These are phyloP conservation scores for Malus hybrid DNA, from an alignment of 331 rosid species.

Conservation along the genomic window DNA sequence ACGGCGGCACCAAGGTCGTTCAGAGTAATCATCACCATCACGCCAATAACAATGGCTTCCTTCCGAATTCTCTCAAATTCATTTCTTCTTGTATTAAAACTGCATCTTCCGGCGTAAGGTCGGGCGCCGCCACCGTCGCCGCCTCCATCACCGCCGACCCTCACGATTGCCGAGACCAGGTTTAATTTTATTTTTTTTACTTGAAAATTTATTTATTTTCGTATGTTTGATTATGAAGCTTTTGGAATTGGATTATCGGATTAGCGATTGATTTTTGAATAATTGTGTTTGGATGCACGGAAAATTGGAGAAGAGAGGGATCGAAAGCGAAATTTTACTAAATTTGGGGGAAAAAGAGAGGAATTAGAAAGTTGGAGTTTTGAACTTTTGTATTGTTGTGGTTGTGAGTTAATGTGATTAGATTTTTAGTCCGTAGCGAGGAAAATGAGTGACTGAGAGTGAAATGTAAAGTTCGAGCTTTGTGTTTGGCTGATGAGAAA, in stretches of 20 bases:
- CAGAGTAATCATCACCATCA: neutral
- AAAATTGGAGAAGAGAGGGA: neutral
- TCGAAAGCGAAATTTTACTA: neutral
- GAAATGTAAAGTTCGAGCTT: neutral
- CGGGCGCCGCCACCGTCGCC: slow-evolving; percentile 81
- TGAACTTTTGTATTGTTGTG: neutral
- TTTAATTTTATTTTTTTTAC: neutral
- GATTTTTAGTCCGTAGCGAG: neutral
- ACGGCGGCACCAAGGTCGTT: slow-evolving; percentile 13
- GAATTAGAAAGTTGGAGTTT: neutral
- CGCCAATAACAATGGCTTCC: slow-evolving; percentile 41
- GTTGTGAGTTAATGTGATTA: neutral
- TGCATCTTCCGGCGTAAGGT: slow-evolving; percentile 85
- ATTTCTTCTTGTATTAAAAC: slow-evolving; percentile 85
- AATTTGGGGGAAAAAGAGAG: neutral
- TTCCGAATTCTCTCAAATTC: slow-evolving; percentile 84
- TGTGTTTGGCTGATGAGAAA: neutral
- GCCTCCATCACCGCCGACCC: slow-evolving; percentile 72
- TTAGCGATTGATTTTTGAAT: neutral
- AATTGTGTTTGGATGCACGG: slow-evolving; percentile 1
- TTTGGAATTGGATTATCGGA: neutral
- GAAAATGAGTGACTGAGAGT: neutral
- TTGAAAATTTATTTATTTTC: neutral
- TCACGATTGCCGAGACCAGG: slow-evolving; percentile 71
- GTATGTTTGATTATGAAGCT: neutral